Base-by-base conservation (phyloP, 352 stramenopile species). In the Phytopythium ostracodes region DNA sequence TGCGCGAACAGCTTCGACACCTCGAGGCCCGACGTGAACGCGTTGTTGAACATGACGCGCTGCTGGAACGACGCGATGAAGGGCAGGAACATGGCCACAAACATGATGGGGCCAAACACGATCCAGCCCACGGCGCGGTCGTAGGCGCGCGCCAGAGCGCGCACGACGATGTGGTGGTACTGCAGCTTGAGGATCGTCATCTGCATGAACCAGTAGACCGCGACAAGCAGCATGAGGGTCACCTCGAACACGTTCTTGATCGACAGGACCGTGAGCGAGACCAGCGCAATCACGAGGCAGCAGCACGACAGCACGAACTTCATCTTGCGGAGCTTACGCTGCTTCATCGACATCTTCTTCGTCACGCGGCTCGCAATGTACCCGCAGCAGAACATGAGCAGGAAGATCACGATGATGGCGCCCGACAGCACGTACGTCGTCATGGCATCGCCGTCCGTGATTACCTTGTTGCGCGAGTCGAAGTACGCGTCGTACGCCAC, bases 321-420 rank as follows among this genome's bases (percentile, higher is more conserved):
- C 17, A 92, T 92, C 80, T 93, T 96, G 35, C 87, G 84, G 31
- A 96, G 63, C 71, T 94, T 94, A 68, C 84, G 84, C 66, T 96
- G 87, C 73, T 94, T 94, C 83, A 96, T 92, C 51, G 83, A 88
- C 81, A 91, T 92, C 67, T 93, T 92, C 79, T 96, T 96, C 38
- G 87, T 91, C 63, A 96, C 82, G 22, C 87, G 84, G 59, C 81
- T 92, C 42, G 85, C 77, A 62, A 88, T 88, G 73, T 95, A 95
- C 12, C 86, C 86, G 50, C 84, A 93, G 72, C 84, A 89, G 42
- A 93, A 71, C 56, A 96, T 65, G 18, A 94, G 56, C 25, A 89
- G 17, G 57, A 96, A 80, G 15, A 95, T 67, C 42, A 87, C 77
- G 17, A 95, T 61, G 44, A 94, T 77, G 7, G 81, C 67, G 12